Conservation (phyloP, 768 basidiomycete species). For the Sarcodon aspratus region DNA sequence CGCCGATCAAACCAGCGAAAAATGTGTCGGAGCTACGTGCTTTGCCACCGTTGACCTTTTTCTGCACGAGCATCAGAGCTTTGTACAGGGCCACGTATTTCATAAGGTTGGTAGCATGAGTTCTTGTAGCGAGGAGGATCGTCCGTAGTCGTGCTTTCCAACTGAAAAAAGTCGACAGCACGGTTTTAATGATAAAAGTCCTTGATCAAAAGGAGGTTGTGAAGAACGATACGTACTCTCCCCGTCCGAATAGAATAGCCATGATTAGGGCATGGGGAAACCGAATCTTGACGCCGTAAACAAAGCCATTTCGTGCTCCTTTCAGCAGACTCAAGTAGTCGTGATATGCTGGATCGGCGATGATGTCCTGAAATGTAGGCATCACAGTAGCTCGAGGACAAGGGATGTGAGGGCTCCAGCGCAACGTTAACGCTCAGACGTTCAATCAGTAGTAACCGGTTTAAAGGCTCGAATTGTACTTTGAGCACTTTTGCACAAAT, state of each 20-base stretch:
- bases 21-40: constrained; percentile 77
- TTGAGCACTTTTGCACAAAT: no score
- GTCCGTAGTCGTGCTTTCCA: constrained; percentile 54
- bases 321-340: constrained; percentile 91
- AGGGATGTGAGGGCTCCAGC: no score
- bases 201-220: constrained; percentile 1
- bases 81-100: constrained; percentile 96
- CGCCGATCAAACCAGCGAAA: constrained; percentile 85
- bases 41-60: constrained; percentile 72
- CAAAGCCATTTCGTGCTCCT: constrained; percentile 84
- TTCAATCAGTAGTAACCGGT: no score
- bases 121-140: constrained; percentile 79
- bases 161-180: constrained; percentile 25
- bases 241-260: constrained; percentile 88
- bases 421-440: no score
- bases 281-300: constrained; percentile 84
- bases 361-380: constrained; percentile 21
- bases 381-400: constrained; percentile 4
- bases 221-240: constrained; percentile 54
- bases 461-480: no score
- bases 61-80: constrained; percentile 70
- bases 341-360: constrained; percentile 68
- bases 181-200: constrained; percentile 1
- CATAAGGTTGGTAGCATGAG: constrained; percentile 86
- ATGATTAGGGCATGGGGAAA: constrained; percentile 97